These are phyloP conservation scores for Xerocomellus chrysenteron DNA, from an alignment of 768 basidiomycete species.

Conservation along the genomic window DNA sequence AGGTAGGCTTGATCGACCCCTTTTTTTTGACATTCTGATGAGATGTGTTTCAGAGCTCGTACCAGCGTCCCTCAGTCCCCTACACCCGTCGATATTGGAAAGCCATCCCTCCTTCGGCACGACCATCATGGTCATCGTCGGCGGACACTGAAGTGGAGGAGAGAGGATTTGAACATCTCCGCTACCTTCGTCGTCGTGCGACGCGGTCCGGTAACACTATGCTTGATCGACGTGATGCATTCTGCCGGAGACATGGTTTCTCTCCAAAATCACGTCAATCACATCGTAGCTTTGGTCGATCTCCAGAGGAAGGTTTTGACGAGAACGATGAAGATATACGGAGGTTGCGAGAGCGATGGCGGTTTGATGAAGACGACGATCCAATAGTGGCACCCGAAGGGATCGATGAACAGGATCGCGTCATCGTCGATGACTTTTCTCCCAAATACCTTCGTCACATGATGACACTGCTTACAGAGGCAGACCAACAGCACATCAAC, in stretches of 20 bases:
- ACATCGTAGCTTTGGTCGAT: conserved; percentile 14
- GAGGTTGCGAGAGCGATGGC: conserved; percentile 60
- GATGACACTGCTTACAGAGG: conserved; percentile 57
- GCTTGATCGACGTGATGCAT: conserved; percentile 64
- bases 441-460: conserved; percentile 55
- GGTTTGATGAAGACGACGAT: conserved; percentile 64
- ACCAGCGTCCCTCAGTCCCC: conserved; percentile 60
- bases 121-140: conserved; percentile 33
- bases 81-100: conserved; percentile 69
- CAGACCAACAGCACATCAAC: conserved; percentile 48
- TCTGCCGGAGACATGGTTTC: conserved; percentile 26
- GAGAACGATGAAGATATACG: conserved; percentile 40
- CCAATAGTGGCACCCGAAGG: conserved; percentile 57
- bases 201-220: conserved; percentile 82
- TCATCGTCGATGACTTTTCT: conserved; percentile 71
- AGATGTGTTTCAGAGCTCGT: conserved; percentile 52
- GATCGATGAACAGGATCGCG: conserved; percentile 64
- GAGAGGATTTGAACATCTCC: conserved; percentile 24
- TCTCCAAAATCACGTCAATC: conserved; percentile 5
- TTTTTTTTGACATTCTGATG: background rate
- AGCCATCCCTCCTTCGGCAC: conserved; percentile 45
- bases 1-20: conserved; percentile 46
- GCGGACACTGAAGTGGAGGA: conserved; percentile 20
- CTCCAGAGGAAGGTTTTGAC: conserved; percentile 28
- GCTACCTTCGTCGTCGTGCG: conserved; percentile 61